phyloP scores from a whole-genome alignment of 352 stramenopile genomes.

The Globisporangium heterothallicum region DNA sequence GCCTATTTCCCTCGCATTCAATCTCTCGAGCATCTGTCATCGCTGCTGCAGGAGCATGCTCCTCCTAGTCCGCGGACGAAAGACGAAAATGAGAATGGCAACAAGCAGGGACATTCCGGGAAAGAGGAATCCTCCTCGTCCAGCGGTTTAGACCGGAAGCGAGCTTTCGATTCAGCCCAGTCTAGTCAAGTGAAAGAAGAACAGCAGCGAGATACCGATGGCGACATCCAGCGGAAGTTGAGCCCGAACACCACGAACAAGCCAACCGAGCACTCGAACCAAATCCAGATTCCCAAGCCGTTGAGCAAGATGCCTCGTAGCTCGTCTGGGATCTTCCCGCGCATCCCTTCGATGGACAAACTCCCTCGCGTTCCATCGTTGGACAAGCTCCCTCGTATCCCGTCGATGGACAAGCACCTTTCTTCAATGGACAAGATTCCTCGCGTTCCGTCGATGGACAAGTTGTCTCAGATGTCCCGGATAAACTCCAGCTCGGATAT shows the following conservation, averaged over 20 bases:
- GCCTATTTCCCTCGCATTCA: constrained; percentile 75
- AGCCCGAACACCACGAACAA: constrained; percentile 37
- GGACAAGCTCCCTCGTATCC: constrained; percentile 48
- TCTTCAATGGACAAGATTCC: constrained; percentile 68
- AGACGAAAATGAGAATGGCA: constrained; percentile 1
- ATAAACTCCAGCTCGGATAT: constrained; percentile 63
- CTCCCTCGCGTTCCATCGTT: constrained; percentile 63
- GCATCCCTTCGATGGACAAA: constrained; percentile 55
- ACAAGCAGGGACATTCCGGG: background rate
- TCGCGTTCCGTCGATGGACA: constrained; percentile 42
- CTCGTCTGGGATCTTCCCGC: constrained; percentile 52
- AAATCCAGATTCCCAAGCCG: constrained; percentile 70
- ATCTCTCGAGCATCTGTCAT: constrained; percentile 71
- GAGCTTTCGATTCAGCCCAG: background rate
- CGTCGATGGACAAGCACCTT: constrained; percentile 69
- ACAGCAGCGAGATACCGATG: constrained; percentile 9
- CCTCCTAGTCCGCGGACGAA: constrained; percentile 35
- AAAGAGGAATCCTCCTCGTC: constrained; percentile 8
- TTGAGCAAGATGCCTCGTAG: constrained; percentile 75
- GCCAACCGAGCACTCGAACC: constrained; percentile 35
- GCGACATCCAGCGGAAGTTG: constrained; percentile 20
- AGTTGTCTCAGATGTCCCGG: constrained; percentile 22
- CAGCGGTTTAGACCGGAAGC: constrained; percentile 1
- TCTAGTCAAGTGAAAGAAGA: constrained; percentile 25
- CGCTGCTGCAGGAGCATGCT: constrained; percentile 59